Evolutionary conservation across 208 protist genomes (phyloP).

Genomic region (Trypanosoma cruzi): DNA sequence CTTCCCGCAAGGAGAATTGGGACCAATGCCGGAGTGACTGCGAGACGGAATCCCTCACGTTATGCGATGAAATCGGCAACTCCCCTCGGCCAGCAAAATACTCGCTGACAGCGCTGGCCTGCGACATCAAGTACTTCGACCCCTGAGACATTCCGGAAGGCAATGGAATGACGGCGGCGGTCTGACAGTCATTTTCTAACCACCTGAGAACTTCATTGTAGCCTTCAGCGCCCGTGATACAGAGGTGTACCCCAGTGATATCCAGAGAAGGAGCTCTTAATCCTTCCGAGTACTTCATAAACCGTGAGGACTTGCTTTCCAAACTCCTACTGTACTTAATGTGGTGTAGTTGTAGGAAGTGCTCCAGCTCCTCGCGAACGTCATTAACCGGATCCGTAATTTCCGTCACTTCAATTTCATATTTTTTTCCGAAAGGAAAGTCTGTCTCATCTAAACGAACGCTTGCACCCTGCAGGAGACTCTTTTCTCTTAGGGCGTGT

Average conservation of each 20-base stretch:
- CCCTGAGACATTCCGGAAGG: background rate
- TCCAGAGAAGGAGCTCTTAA: constrained; percentile 27
- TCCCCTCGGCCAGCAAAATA: background rate
- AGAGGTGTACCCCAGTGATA: constrained; percentile 59
- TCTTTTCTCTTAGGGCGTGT: constrained; percentile 13
- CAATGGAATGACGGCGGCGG: background rate
- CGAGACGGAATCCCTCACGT: background rate
- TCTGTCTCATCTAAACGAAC: constrained; percentile 57
- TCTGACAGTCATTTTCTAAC: constrained; percentile 30
- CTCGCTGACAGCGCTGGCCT: background rate
- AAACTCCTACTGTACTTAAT: constrained; percentile 49
- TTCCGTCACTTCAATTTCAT: constrained; percentile 74
- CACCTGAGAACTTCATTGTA: constrained; percentile 60
- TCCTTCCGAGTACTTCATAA: constrained; percentile 44
- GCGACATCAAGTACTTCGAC: background rate
- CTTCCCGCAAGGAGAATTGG: background rate
- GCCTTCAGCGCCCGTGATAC: constrained; percentile 48
- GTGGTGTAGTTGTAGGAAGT: constrained; percentile 35
- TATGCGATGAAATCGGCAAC: background rate
- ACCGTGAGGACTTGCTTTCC: constrained; percentile 73
- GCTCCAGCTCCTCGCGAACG: constrained; percentile 40
- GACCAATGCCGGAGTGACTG: background rate
- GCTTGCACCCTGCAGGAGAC: constrained; percentile 19
- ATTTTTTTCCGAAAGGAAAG: constrained; percentile 60
- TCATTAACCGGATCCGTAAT: constrained; percentile 47